These are phyloP conservation scores for Talaromyces amestolkiae DNA, from an alignment of 2,329 filamentous ascomycete species.

Conservation along the genomic window DNA sequence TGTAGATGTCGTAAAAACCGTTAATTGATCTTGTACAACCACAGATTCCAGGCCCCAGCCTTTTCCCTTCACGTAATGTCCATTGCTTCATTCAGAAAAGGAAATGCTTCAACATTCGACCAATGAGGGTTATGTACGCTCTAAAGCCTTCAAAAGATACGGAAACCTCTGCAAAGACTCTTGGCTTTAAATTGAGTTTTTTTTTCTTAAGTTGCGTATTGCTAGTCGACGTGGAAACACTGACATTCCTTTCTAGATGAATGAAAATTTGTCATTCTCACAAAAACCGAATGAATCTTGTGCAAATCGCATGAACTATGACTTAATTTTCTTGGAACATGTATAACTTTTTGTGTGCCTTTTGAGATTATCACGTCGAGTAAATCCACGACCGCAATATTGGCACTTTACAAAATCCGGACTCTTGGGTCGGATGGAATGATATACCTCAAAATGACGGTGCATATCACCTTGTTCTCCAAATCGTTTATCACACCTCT, in stretches of 20 bases:
- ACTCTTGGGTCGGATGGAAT: not conserved
- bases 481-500: not conserved
- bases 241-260: slow-evolving; percentile 1
- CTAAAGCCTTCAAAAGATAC: not conserved
- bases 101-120: not conserved
- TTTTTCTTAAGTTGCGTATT: not conserved
- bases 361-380: not conserved
- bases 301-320: not conserved
- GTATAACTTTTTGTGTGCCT: not conserved
- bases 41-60: not conserved
- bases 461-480: not conserved
- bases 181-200: not conserved
- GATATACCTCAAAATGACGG: slow-evolving; percentile 5
- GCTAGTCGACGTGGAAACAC: not conserved
- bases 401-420: not conserved
- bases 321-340: not conserved
- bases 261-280: not conserved
- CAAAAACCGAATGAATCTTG: not conserved
- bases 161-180: not conserved
- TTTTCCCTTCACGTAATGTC: too few relatives aligned
- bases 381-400: slow-evolving; percentile 1
- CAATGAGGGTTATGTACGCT: not conserved
- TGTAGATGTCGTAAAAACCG: not conserved
- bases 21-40: slow-evolving; percentile 4
- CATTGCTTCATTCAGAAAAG: too few relatives aligned